Evolutionary conservation across 257 asterid genomes (phyloP).

Genomic region (Capsicum rhomboideum): DNA sequence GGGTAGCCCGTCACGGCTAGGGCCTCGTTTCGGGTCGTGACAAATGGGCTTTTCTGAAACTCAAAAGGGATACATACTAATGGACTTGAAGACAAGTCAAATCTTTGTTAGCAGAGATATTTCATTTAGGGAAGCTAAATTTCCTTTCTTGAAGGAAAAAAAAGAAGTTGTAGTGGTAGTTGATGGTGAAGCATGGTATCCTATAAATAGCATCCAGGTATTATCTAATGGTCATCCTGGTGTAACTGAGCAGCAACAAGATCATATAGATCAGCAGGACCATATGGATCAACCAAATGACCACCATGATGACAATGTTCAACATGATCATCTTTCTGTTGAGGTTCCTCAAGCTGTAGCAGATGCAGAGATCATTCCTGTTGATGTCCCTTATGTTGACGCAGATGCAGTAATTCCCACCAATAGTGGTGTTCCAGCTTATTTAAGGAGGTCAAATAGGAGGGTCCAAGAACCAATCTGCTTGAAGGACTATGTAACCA

Average conservation of each 20-base stretch:
- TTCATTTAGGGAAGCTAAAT: neutral
- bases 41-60: neutral
- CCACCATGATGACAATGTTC: no score
- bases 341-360: no score
- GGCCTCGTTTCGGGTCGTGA: no score
- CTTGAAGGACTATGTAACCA: neutral
- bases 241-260: no score
- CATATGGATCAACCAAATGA: no score
- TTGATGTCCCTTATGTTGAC: neutral
- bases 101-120: neutral
- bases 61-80: neutral
- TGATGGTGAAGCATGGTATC: neutral
- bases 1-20: no score
- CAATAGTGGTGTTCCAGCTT: neutral
- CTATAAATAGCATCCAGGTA: neutral
- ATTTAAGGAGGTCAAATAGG: neutral
- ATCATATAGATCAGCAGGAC: no score
- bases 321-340: no score
- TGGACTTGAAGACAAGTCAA: neutral
- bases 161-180: no score
- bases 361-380: no score
- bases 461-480: neutral
- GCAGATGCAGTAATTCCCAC: no score
- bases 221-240: no score
- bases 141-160: neutral